Base-by-base conservation (phyloP, 148 eudicot genomes). In the Diospyros lotus region DNA sequence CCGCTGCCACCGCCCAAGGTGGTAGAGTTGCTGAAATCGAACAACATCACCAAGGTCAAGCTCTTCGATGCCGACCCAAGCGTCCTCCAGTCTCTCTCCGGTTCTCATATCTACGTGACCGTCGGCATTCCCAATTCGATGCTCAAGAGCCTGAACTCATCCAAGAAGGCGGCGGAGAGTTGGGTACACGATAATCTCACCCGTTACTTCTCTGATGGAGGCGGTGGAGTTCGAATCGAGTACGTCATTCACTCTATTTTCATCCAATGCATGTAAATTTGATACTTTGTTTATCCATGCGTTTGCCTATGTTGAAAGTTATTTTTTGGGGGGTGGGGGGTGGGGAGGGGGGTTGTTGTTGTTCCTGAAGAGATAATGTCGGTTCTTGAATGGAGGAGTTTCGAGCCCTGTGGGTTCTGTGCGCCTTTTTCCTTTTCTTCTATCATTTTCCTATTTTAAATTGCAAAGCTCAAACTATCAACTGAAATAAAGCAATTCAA, bases 101-200 rank as follows among this genome's bases (percentile, higher is more conserved):
- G 86, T 39, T 82, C 97, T 66, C 79, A 78, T 41, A 84, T 88
- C 5, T 73, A 81, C 7, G 88, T 91, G 11, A 88, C 89, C 44
- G 86, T 91, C 41, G 93, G 94, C 64, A 86, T 94, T 75, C 97
- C 98, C 5, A 94, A 94, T 84, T 84, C 82, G 5, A 70, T 91
- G 93, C 90, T 94, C 40, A 86, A 81, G 41, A 65, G 58, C 45
- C 74, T 94, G 13, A 91, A 93, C 64, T 77, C 90, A 5, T 93
- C 98, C 28, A 18, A 82, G 12, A 91, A 88, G 76, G 89, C 88
- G 40, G 97, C 98, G 38, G 75, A 73, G 51, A 78, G 81, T 50
- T 93, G 96, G 96, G 93, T 93, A 58, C 96, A 93, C 72, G 90
- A 93, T 64, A 89, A 93, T 74, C 84, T 93, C 44, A 88, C 94